A percentile compares a stretch with the other conserved stretches of the same genome.
phyloP scores from a whole-genome alignment of 129 eudicot genomes.

The Dittrichia graveolens region DNA sequence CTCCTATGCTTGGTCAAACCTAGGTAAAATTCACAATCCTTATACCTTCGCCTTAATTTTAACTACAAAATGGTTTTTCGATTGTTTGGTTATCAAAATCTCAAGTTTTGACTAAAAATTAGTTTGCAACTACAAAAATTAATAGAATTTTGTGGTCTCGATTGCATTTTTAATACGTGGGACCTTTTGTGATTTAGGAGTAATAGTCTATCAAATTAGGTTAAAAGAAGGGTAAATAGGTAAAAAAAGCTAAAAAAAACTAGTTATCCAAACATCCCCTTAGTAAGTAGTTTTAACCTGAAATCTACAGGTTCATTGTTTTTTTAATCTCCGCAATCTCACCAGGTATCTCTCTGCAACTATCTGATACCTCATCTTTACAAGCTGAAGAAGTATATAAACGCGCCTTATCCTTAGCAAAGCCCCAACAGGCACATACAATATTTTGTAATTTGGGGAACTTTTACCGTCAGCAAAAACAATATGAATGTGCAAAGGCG shows the following conservation, averaged over 20 bases:
- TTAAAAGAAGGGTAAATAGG: background rate
- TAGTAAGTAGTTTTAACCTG: background rate
- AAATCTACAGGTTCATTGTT: conserved; percentile 8
- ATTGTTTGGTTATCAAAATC: background rate
- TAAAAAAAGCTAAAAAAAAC: background rate
- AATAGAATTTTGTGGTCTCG: background rate
- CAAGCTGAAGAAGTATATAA: conserved; percentile 87
- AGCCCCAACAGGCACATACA: conserved; percentile 63
- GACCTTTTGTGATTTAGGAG: background rate
- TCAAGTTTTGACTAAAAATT: background rate
- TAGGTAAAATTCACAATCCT: conserved; percentile 50
- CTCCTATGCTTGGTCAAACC: conserved; percentile 92
- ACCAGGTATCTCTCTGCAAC: conserved; percentile 81
- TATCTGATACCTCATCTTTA: conserved; percentile 60
- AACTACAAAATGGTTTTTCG: background rate
- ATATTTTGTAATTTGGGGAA: conserved; percentile 84
- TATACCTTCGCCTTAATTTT: background rate
- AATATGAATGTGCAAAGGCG: conserved; percentile 74
- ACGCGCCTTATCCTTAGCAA: conserved; percentile 74
- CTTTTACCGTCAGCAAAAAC: conserved; percentile 67
- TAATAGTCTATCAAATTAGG: background rate
- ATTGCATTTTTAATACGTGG: background rate
- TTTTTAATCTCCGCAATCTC: background rate
- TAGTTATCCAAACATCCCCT: background rate
- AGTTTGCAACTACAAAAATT: background rate